These are phyloP conservation scores for Saccharomyces jurei DNA, from an alignment of 805 yeast species.

Conservation along the genomic window DNA sequence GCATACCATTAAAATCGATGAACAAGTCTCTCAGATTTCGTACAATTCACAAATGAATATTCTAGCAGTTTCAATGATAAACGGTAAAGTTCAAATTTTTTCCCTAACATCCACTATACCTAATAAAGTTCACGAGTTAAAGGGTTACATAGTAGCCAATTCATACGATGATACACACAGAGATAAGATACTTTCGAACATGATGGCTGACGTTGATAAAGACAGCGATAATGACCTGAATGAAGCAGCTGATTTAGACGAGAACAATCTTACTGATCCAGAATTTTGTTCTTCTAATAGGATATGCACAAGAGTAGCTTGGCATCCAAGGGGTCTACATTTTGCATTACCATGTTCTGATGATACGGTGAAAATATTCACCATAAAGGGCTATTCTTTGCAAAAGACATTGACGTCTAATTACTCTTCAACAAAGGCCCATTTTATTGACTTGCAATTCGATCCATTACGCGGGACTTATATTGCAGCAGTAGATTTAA, in stretches of 20 bases:
- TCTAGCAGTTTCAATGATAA: slow-evolving; percentile 49
- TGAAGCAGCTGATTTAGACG: slow-evolving; percentile 32
- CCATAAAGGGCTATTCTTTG: slow-evolving; percentile 22
- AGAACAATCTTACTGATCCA: slow-evolving; percentile 23
- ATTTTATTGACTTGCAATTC: slow-evolving; percentile 46
- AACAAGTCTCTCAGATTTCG: slow-evolving; percentile 48
- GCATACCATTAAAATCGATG: slow-evolving; percentile 36
- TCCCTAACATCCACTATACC: slow-evolving; percentile 48
- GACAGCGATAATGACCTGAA: slow-evolving; percentile 36
- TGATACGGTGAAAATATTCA: slow-evolving; percentile 39
- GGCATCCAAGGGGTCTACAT: slow-evolving; percentile 66
- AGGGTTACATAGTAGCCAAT: slow-evolving; percentile 31
- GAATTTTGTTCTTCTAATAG: slow-evolving; percentile 33
- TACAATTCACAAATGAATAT: slow-evolving; percentile 52
- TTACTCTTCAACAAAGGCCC: slow-evolving; percentile 10
- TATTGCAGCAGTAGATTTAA: slow-evolving; percentile 52
- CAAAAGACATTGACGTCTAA: slow-evolving; percentile 17
- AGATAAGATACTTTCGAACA: slow-evolving; percentile 14
- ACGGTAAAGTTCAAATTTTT: slow-evolving; percentile 51
- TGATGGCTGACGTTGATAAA: slow-evolving; percentile 10
- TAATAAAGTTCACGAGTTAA: slow-evolving; percentile 38
- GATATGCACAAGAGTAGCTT: slow-evolving; percentile 47
- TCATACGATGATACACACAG: slow-evolving; percentile 22
- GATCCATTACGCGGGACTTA: slow-evolving; percentile 50
- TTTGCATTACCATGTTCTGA: slow-evolving; percentile 58